These are phyloP conservation scores for Cryptococcus amylolentus DNA, from an alignment of 1,284 basidiomycete species.

Conservation along the genomic window DNA sequence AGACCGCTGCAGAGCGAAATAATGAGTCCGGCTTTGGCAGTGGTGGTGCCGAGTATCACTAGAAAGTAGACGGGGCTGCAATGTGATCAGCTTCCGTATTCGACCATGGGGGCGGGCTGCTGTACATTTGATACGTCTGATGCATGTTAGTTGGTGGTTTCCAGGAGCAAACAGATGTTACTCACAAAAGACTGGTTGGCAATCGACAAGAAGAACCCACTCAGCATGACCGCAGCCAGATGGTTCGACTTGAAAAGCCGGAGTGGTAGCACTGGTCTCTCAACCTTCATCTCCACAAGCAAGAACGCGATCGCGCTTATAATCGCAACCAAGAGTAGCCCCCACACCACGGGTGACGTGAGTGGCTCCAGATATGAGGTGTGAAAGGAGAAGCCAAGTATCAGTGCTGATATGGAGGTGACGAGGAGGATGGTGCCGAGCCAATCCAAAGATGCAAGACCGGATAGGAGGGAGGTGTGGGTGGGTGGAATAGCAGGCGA, in stretches of 20 bases:
- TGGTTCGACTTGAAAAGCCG: constrained; percentile 68
- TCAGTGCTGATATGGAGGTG: constrained; percentile 64
- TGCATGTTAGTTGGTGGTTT: neutral
- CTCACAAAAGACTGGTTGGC: constrained; percentile 64
- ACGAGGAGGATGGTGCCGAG: constrained; percentile 58
- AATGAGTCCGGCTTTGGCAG: constrained; percentile 49
- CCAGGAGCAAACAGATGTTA: neutral
- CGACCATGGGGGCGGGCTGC: neutral
- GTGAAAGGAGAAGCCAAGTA: constrained; percentile 76
- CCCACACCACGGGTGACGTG: constrained; percentile 66
- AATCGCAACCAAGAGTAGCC: constrained; percentile 59
- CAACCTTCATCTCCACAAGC: constrained; percentile 65
- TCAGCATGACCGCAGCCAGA: constrained; percentile 51
- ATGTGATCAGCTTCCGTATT: neutral
- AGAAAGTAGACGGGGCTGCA: constrained; percentile 46
- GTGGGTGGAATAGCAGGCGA: constrained; percentile 36
- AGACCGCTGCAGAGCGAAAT: constrained; percentile 70
- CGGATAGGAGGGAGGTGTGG: constrained; percentile 28
- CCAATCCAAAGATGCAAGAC: constrained; percentile 41
- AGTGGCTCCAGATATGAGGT: constrained; percentile 75
- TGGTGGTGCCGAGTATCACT: constrained; percentile 40
- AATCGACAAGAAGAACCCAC: constrained; percentile 58
- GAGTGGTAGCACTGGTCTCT: constrained; percentile 77
- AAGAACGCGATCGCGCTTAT: constrained; percentile 60
- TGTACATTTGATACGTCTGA: constrained; percentile 31